Evolutionary conservation across 331 rosid species (phyloP).

Genomic region (Malus hybrid): DNA sequence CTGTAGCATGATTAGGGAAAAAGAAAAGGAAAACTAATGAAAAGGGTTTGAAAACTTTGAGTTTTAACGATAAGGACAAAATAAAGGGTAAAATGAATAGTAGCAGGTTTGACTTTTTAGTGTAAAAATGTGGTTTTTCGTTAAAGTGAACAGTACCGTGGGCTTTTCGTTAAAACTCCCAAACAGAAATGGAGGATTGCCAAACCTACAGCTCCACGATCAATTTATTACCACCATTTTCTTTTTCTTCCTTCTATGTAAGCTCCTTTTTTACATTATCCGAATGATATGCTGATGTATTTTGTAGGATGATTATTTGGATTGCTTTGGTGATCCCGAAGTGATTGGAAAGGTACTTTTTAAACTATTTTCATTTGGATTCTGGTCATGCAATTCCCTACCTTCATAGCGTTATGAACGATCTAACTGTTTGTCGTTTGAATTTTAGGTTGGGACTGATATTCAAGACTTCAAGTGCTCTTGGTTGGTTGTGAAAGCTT

Average conservation of each 20-base stretch:
- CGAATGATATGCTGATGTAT: background rate
- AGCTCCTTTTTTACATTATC: background rate
- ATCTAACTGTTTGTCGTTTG: conserved; percentile 3
- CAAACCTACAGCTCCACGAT: background rate
- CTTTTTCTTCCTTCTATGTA: background rate
- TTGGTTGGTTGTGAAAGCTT: conserved; percentile 47
- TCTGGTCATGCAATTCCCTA: background rate
- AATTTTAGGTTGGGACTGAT: conserved; percentile 39
- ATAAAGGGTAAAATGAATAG: too few species aligned
- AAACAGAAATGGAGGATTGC: background rate
- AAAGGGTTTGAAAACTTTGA: too few species aligned
- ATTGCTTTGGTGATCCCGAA: conserved; percentile 41
- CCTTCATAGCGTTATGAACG: background rate
- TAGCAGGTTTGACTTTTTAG: too few species aligned
- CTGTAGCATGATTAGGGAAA: background rate
- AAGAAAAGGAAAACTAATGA: background rate
- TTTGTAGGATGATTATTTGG: conserved; percentile 44
- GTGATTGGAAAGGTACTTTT: conserved; percentile 40
- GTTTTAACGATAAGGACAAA: too few species aligned
- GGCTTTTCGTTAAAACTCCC: too few species aligned
- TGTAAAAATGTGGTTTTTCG: too few species aligned
- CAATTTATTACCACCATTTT: background rate
- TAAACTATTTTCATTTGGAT: background rate
- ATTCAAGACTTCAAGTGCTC: conserved; percentile 56
- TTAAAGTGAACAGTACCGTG: too few species aligned